Conservation (phyloP, 1,139 yeast species). For the Ogataea hybrid region DNA sequence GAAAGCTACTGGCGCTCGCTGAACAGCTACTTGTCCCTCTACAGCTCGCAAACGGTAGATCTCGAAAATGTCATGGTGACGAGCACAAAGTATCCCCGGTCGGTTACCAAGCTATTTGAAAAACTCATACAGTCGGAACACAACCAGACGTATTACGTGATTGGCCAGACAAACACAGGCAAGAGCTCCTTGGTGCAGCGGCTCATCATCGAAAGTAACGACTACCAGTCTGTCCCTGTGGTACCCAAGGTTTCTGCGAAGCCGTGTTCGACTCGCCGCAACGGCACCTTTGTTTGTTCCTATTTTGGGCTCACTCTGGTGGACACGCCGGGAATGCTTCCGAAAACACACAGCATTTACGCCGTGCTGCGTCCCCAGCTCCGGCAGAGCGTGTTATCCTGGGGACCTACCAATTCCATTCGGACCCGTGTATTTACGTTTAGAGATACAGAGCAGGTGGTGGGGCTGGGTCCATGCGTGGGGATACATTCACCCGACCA, state of each 20-base stretch:
- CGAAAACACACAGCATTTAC: slow-evolving; percentile 14
- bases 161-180: too few relatives aligned
- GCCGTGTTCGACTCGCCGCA: slow-evolving; percentile 14
- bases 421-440: neutral
- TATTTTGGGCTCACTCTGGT: slow-evolving; percentile 11
- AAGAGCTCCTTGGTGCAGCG: slow-evolving; percentile 12
- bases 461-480: slow-evolving; percentile 3
- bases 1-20: slow-evolving; percentile 2
- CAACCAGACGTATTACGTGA: slow-evolving; percentile 11
- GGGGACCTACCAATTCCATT: neutral
- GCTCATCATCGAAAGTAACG: slow-evolving; percentile 8
- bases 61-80: slow-evolving; percentile 9
- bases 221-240: neutral
- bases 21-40: slow-evolving; percentile 6
- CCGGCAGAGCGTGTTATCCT: neutral
- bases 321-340: slow-evolving; percentile 20
- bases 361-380: slow-evolving; percentile 1
- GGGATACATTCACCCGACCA: neutral
- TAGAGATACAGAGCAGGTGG: neutral
- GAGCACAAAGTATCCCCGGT: slow-evolving; percentile 3
- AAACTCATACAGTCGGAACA: neutral
- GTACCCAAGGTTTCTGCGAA: slow-evolving; percentile 8
- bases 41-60: neutral
- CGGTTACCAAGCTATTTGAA: slow-evolving; percentile 8
- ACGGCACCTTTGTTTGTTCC: slow-evolving; percentile 3